Conservation (phyloP, 2,329 filamentous ascomycete genomes). For the Whalleya microplaca region DNA sequence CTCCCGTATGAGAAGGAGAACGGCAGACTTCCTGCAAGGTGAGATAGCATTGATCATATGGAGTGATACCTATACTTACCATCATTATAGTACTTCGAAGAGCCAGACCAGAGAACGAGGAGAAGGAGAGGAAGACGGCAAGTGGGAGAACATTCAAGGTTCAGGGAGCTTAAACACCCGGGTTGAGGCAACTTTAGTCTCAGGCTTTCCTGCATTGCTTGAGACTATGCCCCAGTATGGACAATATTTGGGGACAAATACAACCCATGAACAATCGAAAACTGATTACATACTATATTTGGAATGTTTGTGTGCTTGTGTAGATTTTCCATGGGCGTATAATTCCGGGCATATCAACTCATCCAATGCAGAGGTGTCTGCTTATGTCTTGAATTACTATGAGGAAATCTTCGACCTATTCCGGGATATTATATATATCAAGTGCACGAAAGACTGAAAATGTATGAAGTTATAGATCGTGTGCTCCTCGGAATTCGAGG, state of each 20-base stretch:
- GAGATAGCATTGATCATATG: conserved; percentile 41
- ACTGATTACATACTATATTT: neutral
- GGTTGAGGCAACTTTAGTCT: neutral
- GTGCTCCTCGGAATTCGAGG: too few species aligned
- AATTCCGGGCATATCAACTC: too few species aligned
- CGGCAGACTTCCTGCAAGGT: conserved; percentile 98
- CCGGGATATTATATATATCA: too few species aligned
- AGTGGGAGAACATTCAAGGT: conserved; percentile 89
- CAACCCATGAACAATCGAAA: conserved; percentile 10
- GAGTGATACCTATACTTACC: conserved; percentile 18
- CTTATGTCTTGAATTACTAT: too few species aligned
- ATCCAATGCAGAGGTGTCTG: too few species aligned
- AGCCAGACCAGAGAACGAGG: conserved; percentile 92
- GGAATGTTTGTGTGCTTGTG: neutral
- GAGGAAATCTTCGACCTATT: too few species aligned
- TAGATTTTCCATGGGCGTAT: neutral
- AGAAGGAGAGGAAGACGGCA: conserved; percentile 97
- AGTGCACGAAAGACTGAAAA: too few species aligned
- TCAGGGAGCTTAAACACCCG: conserved; percentile 21
- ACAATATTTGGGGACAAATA: conserved; percentile 8
- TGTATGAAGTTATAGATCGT: too few species aligned
- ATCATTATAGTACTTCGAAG: conserved; percentile 77
- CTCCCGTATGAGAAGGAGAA: conserved; percentile 95
- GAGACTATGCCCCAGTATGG: conserved; percentile 7
- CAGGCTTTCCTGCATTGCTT: neutral